A percentile compares a stretch with the other conserved stretches of the same genome.
Evolutionary conservation across 352 stramenopile species (phyloP).

Genomic region (Pilasporangium apinafurcum): DNA sequence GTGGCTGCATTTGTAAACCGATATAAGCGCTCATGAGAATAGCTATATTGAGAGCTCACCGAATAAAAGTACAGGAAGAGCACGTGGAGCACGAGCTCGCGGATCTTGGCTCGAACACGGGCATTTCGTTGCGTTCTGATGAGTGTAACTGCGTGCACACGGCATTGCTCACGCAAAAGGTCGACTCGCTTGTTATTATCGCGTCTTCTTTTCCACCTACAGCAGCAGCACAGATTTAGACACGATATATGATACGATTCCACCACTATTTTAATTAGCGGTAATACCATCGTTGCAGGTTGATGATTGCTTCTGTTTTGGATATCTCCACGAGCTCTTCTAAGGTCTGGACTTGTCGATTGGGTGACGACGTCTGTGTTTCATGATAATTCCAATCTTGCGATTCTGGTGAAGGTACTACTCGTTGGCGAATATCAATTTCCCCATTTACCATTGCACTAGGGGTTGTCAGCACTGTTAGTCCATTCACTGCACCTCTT

Average conservation of each 20-base stretch:
- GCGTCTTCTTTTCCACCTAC: slow-evolving; percentile 25
- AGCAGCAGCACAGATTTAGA: not conserved
- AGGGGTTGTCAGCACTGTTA: no score
- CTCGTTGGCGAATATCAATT: no score
- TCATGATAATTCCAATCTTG: no score
- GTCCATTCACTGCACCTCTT: no score
- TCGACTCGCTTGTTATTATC: slow-evolving; percentile 22
- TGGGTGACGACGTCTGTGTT: no score
- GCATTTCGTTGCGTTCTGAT: slow-evolving; percentile 18
- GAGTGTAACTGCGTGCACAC: slow-evolving; percentile 17
- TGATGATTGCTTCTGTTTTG: slow-evolving; percentile 22
- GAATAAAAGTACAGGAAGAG: slow-evolving; percentile 40
- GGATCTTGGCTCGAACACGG: slow-evolving; percentile 36
- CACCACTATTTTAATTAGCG: not conserved
- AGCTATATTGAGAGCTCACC: slow-evolving; percentile 18
- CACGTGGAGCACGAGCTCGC: slow-evolving; percentile 35
- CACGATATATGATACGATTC: not conserved
- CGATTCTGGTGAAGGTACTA: no score
- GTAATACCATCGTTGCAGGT: slow-evolving; percentile 28
- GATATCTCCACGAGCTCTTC: slow-evolving; percentile 36
- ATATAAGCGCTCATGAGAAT: slow-evolving; percentile 22
- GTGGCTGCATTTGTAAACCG: slow-evolving; percentile 21
- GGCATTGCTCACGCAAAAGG: slow-evolving; percentile 21
- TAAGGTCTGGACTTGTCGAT: slow-evolving; percentile 10
- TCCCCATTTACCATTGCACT: no score